Evolutionary conservation across 169 alveolate genomes (phyloP), one percentile per base, ranked within the genome.

Genomic region (Cryptosporidium ubiquitum): DNA sequence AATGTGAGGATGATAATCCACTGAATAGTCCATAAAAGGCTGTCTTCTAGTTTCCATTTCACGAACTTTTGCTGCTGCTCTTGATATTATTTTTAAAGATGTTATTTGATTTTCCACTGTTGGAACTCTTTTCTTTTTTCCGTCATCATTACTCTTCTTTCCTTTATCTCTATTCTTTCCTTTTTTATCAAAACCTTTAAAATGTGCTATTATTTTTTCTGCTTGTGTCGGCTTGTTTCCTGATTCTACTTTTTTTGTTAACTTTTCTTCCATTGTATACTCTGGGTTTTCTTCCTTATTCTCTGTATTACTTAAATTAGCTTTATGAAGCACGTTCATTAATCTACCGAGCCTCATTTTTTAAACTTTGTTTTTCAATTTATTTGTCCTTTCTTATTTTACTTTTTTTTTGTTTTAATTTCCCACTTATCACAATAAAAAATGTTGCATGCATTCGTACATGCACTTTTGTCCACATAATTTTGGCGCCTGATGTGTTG

Each of bases 11-110:
- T 79, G 89, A 14, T 40, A 42, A 35, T 79, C 89, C n/a, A 55
- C 69, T 42, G 89, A 79, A 42, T 79, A 79, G 49, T 79, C 89
- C 75, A 79, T 61, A 79, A 79, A 79, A 42, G 89, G 89, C 12
- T 79, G 89, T 37, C 89, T 79, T 35, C 40, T 47, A 4, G 74
- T 23, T 47, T 79, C 89, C 29, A 42, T 44, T 23, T 61, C 73
- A 20, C 75, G 31, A 40, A 79, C 89, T 23, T 49, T 37, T 39
- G 74, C 73, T 79, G 89, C 89, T 16, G 74, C 47, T 47, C 89
- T 58, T 14, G 89, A 79, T n/a, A 79, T 79, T 57, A 79, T 64
- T 40, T 64, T 79, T 79, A 79, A 52, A 2, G 89, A 79, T 37
- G 89, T 64, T 61, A 79, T 64, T 64, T 79, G 79, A 33, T 64